Evolutionary conservation across 192 early-diverging fungal species (phyloP), one percentile per base, ranked within the genome.

Genomic region (Phlyctochytrium bullatum): DNA sequence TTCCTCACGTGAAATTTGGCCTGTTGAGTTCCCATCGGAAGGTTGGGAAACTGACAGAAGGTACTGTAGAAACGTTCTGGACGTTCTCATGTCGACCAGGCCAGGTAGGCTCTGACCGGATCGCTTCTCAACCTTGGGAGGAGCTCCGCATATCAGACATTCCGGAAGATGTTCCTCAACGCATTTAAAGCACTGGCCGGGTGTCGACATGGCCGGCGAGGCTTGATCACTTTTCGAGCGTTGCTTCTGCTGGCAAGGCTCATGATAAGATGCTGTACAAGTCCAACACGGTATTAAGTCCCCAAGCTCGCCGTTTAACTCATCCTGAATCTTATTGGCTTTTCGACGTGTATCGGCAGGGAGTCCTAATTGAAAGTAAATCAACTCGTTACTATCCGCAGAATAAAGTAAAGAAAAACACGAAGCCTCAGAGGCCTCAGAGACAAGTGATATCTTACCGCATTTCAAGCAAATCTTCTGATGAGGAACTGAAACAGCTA

Each of bases 241-340:
- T n/a, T n/a, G n/a, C n/a, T n/a, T n/a, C n/a, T n/a, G n/a, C n/a
- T n/a, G n/a, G n/a, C n/a, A n/a, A n/a, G n/a, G n/a, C n/a, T n/a
- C 56, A 47, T 72, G 70, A 31, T 35, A 66, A 27, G 53, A 10
- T 2, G 58, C 52, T 17, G 70, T 33, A 34, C 70, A 72, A 12
- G 70, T 72, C 24, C 54, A n/a, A 61, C 70, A 72, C 0, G 62
- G 56, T 1, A 65, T 53, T 12, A 72, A 59, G 10, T 35, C 27
- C 1, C 70, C 70, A 10, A 36, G 14, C 20, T 20, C 20, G 1
- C 70, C 70, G 6, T 65, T 61, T n/a, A 72, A 17, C 29, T 72
- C 70, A 6, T 29, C 31, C 30, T 64, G 61, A 47, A 59, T 64
- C 12, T 50, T 27, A 6, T 40, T 52, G 34, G 30, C 33, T 24